phyloP scores from a whole-genome alignment of 2,329 filamentous ascomycete genomes.

The Neonectria sp. region DNA sequence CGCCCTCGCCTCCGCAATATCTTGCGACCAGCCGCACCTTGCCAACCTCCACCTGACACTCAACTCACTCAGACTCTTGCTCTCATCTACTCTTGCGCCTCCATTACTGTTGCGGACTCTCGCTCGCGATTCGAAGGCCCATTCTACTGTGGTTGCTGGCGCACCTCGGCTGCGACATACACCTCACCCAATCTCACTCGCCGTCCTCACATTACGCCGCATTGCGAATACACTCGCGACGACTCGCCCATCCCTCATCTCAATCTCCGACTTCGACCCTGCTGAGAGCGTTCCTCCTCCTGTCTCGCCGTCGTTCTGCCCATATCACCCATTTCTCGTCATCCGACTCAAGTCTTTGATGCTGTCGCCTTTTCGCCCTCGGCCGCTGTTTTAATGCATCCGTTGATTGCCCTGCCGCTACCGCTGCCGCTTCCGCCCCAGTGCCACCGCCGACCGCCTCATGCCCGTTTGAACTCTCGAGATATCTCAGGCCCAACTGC shows the following conservation, averaged over 20 bases:
- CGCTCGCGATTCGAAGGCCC: conserved; percentile 2
- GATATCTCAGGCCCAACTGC: conserved; percentile 25
- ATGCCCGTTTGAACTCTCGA: conserved; percentile 42
- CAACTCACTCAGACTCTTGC: conserved; percentile 36
- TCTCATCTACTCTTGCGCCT: conserved; percentile 25
- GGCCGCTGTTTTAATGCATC: conserved; percentile 46
- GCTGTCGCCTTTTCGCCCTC: conserved; percentile 17
- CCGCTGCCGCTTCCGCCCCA: conserved; percentile 32
- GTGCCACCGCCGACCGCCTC: conserved; percentile 41
- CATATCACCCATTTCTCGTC: conserved; percentile 9
- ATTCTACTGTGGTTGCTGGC: background rate
- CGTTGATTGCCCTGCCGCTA: conserved; percentile 33
- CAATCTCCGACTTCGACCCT: conserved; percentile 13
- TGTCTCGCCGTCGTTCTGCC: conserved; percentile 16
- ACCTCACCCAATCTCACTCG: conserved; percentile 6
- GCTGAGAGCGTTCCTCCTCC: background rate
- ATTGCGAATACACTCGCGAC: conserved; percentile 16
- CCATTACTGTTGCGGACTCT: background rate
- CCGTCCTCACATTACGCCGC: conserved; percentile 7
- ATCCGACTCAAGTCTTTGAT: conserved; percentile 24
- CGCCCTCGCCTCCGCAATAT: conserved; percentile 49
- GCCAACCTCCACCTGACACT: conserved; percentile 42
- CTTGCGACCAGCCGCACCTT: conserved; percentile 49
- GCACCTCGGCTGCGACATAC: background rate
- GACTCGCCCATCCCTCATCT: conserved; percentile 11